These are phyloP conservation scores for Westerdykella aurantiaca DNA, from an alignment of 2,329 filamentous ascomycete genomes.

Conservation along the genomic window DNA sequence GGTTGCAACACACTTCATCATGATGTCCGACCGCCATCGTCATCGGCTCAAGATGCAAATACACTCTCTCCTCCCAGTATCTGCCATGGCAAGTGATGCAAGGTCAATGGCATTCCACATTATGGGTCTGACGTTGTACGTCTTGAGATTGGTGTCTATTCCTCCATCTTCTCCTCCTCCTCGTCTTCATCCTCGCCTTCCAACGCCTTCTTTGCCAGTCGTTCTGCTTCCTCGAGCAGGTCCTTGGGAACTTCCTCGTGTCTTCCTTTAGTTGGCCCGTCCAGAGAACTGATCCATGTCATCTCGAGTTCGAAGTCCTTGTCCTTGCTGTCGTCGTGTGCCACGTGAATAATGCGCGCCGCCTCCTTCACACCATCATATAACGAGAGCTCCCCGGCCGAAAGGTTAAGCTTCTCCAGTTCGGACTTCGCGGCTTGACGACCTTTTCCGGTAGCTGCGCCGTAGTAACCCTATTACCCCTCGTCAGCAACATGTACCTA, in stretches of 20 bases:
- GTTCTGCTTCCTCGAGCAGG: slow-evolving; percentile 84
- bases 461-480: slow-evolving; percentile 72
- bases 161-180: slow-evolving; percentile 87
- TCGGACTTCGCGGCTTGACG: slow-evolving; percentile 96
- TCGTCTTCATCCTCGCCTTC: slow-evolving; percentile 81
- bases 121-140: no score
- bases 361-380: slow-evolving; percentile 92
- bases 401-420: slow-evolving; percentile 92
- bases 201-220: slow-evolving; percentile 81
- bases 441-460: slow-evolving; percentile 93
- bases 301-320: slow-evolving; percentile 99
- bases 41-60: no score
- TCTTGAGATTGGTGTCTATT: slow-evolving; percentile 29
- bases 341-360: slow-evolving; percentile 92
- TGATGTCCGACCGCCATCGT: no score
- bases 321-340: slow-evolving; percentile 98
- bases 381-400: slow-evolving; percentile 68
- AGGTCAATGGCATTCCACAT: no score
- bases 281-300: slow-evolving; percentile 86
- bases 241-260: slow-evolving; percentile 93
- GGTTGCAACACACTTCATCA: no score
- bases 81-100: no score
- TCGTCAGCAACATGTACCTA: neutral
- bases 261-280: slow-evolving; percentile 84
- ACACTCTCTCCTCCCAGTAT: no score